phyloP scores from a whole-genome alignment of 2,329 filamentous ascomycete genomes.

The Scopulariopsis brevicaulis region DNA sequence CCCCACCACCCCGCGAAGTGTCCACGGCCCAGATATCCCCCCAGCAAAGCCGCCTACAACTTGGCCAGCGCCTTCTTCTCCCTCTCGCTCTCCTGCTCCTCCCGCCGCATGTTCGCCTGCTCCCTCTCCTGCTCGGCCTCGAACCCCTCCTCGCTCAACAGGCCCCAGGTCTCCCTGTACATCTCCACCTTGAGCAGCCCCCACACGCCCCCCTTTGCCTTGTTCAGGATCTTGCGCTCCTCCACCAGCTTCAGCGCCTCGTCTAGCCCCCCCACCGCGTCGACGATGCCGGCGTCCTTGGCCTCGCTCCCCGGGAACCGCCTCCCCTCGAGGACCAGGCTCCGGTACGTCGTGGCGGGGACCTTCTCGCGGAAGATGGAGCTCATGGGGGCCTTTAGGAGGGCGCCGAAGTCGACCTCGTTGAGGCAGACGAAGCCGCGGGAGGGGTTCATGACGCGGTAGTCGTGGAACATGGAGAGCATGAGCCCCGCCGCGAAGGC shows the following conservation, averaged over 20 bases:
- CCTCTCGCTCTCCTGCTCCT: conserved; percentile 36
- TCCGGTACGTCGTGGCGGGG: conserved; percentile 41
- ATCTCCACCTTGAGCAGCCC: conserved; percentile 64
- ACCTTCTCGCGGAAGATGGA: conserved; percentile 64
- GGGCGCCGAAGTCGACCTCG: conserved; percentile 68
- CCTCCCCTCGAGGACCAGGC: conserved; percentile 61
- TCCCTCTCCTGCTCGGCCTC: conserved; percentile 35
- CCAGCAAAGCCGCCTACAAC: no score
- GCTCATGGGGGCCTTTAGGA: conserved; percentile 64
- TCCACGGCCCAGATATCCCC: no score
- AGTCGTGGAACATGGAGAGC: conserved; percentile 73
- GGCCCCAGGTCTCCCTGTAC: conserved; percentile 53
- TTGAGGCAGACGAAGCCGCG: conserved; percentile 71
- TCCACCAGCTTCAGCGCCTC: conserved; percentile 49
- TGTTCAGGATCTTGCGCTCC: conserved; percentile 46
- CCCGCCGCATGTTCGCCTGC: conserved; percentile 29
- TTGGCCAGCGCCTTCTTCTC: conserved; percentile 24
- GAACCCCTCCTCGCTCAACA: conserved; percentile 40
- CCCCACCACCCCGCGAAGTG: no score
- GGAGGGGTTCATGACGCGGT: conserved; percentile 61
- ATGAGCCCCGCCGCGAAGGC: conserved; percentile 76
- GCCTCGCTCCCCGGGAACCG: conserved; percentile 55
- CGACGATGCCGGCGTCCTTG: conserved; percentile 55
- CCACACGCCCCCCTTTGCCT: conserved; percentile 56
- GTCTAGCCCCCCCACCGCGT: conserved; percentile 53